A percentile compares a stretch with the other conserved stretches of the same genome.
Conservation (phyloP, 305 asterid genomes). For the Solanum hybrid region DNA sequence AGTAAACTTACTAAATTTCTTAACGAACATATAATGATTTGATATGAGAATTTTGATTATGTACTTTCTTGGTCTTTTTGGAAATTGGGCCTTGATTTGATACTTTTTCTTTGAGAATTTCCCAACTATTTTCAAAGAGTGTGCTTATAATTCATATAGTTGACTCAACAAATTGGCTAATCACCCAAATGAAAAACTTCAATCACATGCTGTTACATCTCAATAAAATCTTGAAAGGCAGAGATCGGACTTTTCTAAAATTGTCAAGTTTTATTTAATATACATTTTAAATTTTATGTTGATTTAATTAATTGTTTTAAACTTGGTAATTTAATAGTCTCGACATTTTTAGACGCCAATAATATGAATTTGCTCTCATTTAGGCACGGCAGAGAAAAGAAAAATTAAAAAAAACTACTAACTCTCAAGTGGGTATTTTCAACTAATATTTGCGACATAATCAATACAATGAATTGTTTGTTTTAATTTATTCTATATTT, state of each 20-base stretch:
- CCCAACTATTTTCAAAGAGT: background rate
- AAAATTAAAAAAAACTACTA: background rate
- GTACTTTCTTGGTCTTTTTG: background rate
- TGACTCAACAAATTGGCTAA: background rate
- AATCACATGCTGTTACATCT: background rate
- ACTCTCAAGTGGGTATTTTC: background rate
- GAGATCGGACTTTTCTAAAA: background rate
- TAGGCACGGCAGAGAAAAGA: background rate
- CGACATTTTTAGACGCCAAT: background rate
- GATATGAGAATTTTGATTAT: no score
- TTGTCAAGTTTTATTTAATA: background rate
- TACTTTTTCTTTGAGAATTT: background rate
- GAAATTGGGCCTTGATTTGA: background rate
- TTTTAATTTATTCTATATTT: background rate
- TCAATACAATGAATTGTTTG: background rate
- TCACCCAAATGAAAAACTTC: background rate
- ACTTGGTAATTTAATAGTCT: background rate
- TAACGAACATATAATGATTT: no score
- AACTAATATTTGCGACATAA: background rate
- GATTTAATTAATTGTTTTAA: no score
- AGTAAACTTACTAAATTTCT: background rate
- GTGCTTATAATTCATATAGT: background rate
- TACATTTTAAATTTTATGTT: background rate
- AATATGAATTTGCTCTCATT: background rate
- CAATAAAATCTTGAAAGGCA: background rate